A percentile compares a stretch with the other conserved stretches of the same genome.
Evolutionary conservation across 2,329 filamentous ascomycete species (phyloP).

Genomic region (Gnomoniopsis smithogilvyi): DNA sequence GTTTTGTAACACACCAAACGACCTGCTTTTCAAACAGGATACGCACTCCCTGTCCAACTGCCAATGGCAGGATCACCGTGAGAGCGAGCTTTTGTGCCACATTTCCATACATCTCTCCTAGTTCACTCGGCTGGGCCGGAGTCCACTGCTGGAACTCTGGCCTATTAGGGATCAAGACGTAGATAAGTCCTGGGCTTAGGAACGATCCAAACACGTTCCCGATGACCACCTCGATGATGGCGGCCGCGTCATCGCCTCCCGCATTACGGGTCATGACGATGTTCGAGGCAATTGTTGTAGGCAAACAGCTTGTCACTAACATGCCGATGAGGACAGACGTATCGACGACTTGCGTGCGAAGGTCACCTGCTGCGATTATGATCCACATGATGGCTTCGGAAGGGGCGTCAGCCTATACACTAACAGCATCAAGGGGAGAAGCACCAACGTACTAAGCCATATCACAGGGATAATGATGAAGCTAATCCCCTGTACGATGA

Average conservation of each 20-base stretch:
- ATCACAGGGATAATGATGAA: conserved; percentile 65
- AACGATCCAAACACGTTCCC: conserved; percentile 69
- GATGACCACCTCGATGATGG: conserved; percentile 66
- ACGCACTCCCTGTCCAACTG: conserved; percentile 58
- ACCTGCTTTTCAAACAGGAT: conserved; percentile 48
- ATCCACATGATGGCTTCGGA: conserved; percentile 42
- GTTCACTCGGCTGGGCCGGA: conserved; percentile 47
- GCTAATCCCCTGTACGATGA: conserved; percentile 64
- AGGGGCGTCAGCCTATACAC: conserved; percentile 14
- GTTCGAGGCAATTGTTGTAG: conserved; percentile 71
- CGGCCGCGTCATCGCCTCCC: conserved; percentile 63
- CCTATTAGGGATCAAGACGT: conserved; percentile 53
- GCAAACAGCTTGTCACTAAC: conserved; percentile 63
- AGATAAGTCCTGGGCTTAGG: conserved; percentile 60
- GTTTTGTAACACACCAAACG: conserved; percentile 47
- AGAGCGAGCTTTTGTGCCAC: conserved; percentile 68
- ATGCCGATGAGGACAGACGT: conserved; percentile 65
- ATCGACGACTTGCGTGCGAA: conserved; percentile 56
- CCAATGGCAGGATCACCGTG: conserved; percentile 62
- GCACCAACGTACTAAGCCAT: conserved; percentile 45
- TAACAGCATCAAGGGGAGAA: not conserved
- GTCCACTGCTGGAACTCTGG: conserved; percentile 52
- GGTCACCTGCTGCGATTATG: conserved; percentile 42
- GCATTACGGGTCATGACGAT: conserved; percentile 70
- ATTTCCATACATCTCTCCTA: conserved; percentile 60